Base-by-base conservation (phyloP, 257 asterid species). In the Solanum commersonii region DNA sequence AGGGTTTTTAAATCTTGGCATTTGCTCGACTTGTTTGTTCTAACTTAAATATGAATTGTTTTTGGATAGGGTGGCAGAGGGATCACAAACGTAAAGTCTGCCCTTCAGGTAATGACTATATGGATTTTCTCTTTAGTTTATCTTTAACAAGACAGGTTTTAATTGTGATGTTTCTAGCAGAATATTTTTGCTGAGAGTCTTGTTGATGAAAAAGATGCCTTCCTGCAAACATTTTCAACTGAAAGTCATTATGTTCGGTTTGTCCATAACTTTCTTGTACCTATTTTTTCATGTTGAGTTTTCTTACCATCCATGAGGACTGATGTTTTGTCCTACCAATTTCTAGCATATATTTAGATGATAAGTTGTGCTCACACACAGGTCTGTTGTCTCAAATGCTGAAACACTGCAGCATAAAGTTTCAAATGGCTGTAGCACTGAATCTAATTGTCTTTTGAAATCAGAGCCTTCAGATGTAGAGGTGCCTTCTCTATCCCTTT, bases 181-280 rank as follows among this genome's bases (percentile, higher is more conserved):
- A 90, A 92, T 91, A 93, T 97, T 81, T 96, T 97, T 91, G 99
- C 94, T 87, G 97, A 95, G 87, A 96, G 93, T 91, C 98, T 97
- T 85, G 91, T 97, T 77, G 96, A 93, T 93, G 92, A 84, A 87
- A 97, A 95, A 91, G 95, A 95, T 23, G 98, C 94, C 85, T 96
- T 97, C 89, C 95, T 97, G 81, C 93, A 91, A 88, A 94, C 98
- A 15, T 96, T 97, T 92, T 92, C 98, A 77, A 86, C 95, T 33
- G 98, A 95, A 59, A 33, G 92, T 74, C 88, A 91, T 83, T 95
- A 92, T 91, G 76, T 97, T 33, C 94, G 92, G 99, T 97, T 94
- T 37, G 95, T 88, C 68, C 72, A 2, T 65, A 77, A 22, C n/a
- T 52, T 56, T 34, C 40, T 29, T 27, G 25, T 81, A 25, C 84